A percentile compares a stretch with the other conserved stretches of the same genome.
phyloP scores from a whole-genome alignment of 306 rosid species.

The Pterocarpus santalinus region DNA sequence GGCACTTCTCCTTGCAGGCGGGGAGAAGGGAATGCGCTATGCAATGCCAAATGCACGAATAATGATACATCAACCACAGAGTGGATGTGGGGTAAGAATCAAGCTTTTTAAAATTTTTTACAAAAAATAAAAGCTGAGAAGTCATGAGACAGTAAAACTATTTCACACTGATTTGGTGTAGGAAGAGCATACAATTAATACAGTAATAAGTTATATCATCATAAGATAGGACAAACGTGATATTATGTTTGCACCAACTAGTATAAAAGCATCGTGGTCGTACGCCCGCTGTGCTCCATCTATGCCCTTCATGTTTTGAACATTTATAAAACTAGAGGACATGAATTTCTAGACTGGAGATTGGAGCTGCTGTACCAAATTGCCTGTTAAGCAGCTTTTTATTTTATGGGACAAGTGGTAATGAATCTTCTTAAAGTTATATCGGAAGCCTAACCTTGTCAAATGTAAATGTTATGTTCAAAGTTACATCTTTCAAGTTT shows the following conservation, averaged over 20 bases:
- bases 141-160: constrained; percentile 20
- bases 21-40: constrained; percentile 98
- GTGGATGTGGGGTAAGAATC: constrained; percentile 88
- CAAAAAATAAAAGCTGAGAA: constrained; percentile 30
- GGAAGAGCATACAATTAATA: constrained; percentile 18
- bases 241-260: constrained; percentile 17
- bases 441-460: not conserved
- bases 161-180: not conserved
- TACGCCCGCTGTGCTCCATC: not conserved
- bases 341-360: constrained; percentile 8
- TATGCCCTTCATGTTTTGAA: not conserved
- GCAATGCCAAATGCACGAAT: constrained; percentile 98
- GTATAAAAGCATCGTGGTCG: constrained; percentile 1
- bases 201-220: constrained; percentile 6
- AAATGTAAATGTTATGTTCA: not conserved
- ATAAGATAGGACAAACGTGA: not conserved
- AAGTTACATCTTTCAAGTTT: constrained; percentile 24
- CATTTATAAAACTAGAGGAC: constrained; percentile 20
- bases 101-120: constrained; percentile 35
- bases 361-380: constrained; percentile 7
- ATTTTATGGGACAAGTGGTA: constrained; percentile 12
- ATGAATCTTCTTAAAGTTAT: constrained; percentile 29
- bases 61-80: constrained; percentile 96
- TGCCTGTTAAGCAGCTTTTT: not conserved
- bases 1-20: constrained; percentile 98